A percentile compares a stretch with the other conserved stretches of the same genome.
Evolutionary conservation across 352 stramenopile species (phyloP).

Genomic region (Phytophthora parvispora): DNA sequence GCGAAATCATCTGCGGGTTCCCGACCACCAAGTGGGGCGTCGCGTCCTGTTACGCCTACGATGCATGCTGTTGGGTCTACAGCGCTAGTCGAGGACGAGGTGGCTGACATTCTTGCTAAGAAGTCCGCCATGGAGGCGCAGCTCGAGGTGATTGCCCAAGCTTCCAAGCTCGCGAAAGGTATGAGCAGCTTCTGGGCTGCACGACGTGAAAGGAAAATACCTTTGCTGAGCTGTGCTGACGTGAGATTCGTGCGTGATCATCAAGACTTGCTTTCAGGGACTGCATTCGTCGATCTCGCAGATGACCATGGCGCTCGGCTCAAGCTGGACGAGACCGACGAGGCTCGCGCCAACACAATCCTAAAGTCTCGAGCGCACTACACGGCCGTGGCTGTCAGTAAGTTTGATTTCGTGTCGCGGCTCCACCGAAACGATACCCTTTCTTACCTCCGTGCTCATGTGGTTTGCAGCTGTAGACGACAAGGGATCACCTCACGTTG

Average conservation of each 20-base stretch:
- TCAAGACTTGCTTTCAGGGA: constrained; percentile 55
- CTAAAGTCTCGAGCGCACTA: constrained; percentile 60
- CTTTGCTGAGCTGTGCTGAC: background rate
- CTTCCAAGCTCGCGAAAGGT: constrained; percentile 68
- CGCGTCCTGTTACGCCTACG: constrained; percentile 20
- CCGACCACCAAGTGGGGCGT: constrained; percentile 24
- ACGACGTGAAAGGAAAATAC: background rate
- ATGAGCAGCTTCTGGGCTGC: background rate
- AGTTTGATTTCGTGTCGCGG: constrained; percentile 15
- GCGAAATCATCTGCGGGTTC: constrained; percentile 9
- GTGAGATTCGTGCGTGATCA: background rate
- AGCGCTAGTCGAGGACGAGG: constrained; percentile 28
- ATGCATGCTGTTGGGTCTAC: constrained; percentile 7
- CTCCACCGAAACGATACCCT: background rate
- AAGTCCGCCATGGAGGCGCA: constrained; percentile 57
- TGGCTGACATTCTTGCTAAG: constrained; percentile 37
- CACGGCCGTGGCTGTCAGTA: constrained; percentile 64
- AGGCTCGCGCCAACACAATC: constrained; percentile 47
- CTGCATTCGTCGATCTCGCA: constrained; percentile 58
- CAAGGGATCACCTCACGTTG: constrained; percentile 43
- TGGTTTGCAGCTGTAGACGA: constrained; percentile 37
- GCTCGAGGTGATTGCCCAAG: constrained; percentile 57
- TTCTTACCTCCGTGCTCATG: constrained; percentile 1
- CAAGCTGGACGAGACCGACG: constrained; percentile 58
- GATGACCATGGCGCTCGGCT: constrained; percentile 53